Evolutionary conservation across 2,329 filamentous ascomycete species (phyloP), one percentile per base, ranked within the genome.

Genomic region (Harringtonia aguacate): DNA sequence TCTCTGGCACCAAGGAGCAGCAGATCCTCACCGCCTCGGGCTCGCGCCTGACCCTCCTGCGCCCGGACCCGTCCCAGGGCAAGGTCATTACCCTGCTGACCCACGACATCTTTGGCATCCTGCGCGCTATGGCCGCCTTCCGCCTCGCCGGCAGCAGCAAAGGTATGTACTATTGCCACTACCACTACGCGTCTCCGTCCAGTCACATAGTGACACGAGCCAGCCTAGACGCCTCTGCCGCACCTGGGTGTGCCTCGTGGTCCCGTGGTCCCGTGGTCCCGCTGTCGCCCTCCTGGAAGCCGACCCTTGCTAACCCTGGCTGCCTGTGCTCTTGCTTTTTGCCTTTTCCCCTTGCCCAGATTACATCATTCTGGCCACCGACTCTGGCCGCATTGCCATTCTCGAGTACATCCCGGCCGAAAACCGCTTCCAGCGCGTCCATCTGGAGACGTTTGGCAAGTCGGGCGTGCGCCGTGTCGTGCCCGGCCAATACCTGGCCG

Each of bases 371-470:
- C 78, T 98, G 53, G 85, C 87, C 43, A 94, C 89, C 39, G 92
- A 99, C 67, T 97, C 92, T 24, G 92, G 92, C 52, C 85, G 92
- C 39, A 90, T 98, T 56, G 83, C 90, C 21, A 88, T 97, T 55
- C 73, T 97, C 60, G 90, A 95, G 65, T 99, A 95, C 62, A 68
- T 90, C 30, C 82, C 86, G 14, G 77, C 84, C 17, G 81, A 88
- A 61, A 95, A 95, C 61, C 79, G 80, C 39, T 95, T 98, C 64
- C 81, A 81, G 55, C 81, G 87, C 38, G 76, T 97, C 51, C 92
- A 97, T 58, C 76, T 95, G 45, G 94, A 99, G 68, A 99, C 94
- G 1, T 99, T 94, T 61, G 92, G 92, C 53, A 98, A 98, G 65
- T 97, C 92, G 8, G 94, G 92, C 31, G 78, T 97, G 43, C 81